Percentiles rank a stretch among this genome's conserved stretches.
Conservation (phyloP, 371 early-diverging fungal species). For the Saksenaea vasiformis region DNA sequence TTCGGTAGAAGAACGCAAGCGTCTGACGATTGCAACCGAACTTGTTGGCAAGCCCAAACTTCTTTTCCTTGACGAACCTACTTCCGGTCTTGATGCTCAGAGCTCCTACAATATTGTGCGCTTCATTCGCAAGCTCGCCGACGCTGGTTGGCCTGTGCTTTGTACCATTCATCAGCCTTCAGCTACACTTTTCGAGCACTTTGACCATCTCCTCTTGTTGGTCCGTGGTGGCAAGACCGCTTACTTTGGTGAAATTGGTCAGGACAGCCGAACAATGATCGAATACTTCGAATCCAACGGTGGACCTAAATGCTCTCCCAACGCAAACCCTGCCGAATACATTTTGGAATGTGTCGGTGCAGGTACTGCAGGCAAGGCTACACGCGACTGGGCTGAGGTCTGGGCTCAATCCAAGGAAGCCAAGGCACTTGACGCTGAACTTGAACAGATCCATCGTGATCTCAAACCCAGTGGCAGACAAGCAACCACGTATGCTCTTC, state of each 20-base stretch:
- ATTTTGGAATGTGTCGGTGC: slow-evolving; percentile 71
- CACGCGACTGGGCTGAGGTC: slow-evolving; percentile 62
- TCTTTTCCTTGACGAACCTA: slow-evolving; percentile 87
- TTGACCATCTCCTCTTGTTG: slow-evolving; percentile 78
- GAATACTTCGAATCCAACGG: slow-evolving; percentile 70
- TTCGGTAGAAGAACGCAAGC: slow-evolving; percentile 68
- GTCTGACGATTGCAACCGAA: slow-evolving; percentile 70
- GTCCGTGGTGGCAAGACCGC: slow-evolving; percentile 80
- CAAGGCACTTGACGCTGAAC: slow-evolving; percentile 37
- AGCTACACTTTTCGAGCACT: slow-evolving; percentile 77
- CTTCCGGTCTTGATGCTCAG: slow-evolving; percentile 76
- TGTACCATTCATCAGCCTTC: slow-evolving; percentile 91
- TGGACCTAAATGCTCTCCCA: slow-evolving; percentile 58
- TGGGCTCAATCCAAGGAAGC: slow-evolving; percentile 59
- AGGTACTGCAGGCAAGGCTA: slow-evolving; percentile 58
- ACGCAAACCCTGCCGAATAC: slow-evolving; percentile 74
- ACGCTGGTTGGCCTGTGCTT: slow-evolving; percentile 66
- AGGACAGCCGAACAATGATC: slow-evolving; percentile 52
- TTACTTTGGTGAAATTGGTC: slow-evolving; percentile 79
- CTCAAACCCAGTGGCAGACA: slow-evolving; percentile 20
- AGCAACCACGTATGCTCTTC: slow-evolving; percentile 28
- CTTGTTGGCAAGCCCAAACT: slow-evolving; percentile 77
- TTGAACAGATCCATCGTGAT: slow-evolving; percentile 31
- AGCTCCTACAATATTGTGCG: slow-evolving; percentile 73
- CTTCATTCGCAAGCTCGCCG: slow-evolving; percentile 73